A percentile compares a stretch with the other conserved stretches of the same genome.
These are phyloP conservation scores for Wakefieldia striispora DNA, from an alignment of 768 basidiomycete genomes.

Conservation along the genomic window DNA sequence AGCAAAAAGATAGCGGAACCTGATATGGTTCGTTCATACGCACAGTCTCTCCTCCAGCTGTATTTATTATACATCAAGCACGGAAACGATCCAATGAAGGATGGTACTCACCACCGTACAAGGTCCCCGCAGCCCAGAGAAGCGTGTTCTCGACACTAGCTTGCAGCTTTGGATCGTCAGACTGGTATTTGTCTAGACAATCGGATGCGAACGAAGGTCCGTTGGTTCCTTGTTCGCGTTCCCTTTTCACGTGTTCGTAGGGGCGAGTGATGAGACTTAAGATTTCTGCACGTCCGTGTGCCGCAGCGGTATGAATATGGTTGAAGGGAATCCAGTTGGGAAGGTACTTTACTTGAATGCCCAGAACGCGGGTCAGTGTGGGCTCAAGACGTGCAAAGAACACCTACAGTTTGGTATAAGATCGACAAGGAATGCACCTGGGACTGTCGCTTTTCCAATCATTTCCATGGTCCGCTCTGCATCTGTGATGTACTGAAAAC, in stretches of 20 bases:
- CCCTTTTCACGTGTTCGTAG: conserved; percentile 8
- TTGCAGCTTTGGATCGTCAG: conserved; percentile 3
- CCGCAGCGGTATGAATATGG: not conserved
- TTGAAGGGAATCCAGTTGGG: not conserved
- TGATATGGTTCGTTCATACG: not conserved
- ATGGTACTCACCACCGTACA: conserved; percentile 17
- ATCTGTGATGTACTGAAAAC: conserved; percentile 27
- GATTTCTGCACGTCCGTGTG: not conserved
- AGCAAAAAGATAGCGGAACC: not conserved
- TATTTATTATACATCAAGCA: not conserved
- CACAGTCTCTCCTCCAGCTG: conserved; percentile 9
- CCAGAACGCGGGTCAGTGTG: not conserved
- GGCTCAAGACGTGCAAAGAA: not conserved
- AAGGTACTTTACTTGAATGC: conserved; percentile 25
- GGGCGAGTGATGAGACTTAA: not conserved
- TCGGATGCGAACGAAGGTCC: conserved; percentile 17
- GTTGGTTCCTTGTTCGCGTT: conserved; percentile 10
- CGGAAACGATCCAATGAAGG: not conserved
- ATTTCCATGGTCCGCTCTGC: conserved; percentile 28
- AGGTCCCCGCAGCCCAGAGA: conserved; percentile 16
- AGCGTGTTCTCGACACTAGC: conserved; percentile 6
- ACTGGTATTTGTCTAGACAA: conserved; percentile 10
- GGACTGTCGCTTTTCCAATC: conserved; percentile 21
- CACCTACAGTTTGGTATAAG: conserved; percentile 25
- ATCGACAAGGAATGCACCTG: conserved; percentile 31